Conservation (phyloP, 2,329 filamentous ascomycete genomes). For the Cordyceps cicadae region DNA sequence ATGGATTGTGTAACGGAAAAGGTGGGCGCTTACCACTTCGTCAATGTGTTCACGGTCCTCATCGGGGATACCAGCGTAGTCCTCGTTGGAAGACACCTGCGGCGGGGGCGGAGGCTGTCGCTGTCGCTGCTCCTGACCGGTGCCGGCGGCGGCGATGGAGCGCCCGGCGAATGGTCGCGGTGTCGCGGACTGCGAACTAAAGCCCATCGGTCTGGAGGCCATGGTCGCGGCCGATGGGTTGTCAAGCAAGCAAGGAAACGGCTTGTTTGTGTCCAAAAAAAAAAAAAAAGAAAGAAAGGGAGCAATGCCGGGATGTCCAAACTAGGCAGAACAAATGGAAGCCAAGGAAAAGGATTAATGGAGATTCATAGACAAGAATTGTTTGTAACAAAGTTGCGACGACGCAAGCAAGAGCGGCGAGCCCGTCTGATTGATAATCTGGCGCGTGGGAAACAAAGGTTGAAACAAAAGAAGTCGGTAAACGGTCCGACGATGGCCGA, state of each 20-base stretch:
- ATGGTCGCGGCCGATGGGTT: neutral
- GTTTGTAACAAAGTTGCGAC: neutral
- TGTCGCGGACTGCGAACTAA: constrained; percentile 30
- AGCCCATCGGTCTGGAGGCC: constrained; percentile 14
- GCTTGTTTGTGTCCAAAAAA: neutral
- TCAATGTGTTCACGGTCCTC: constrained; percentile 90
- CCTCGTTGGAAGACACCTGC: constrained; percentile 29
- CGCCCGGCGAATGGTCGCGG: constrained; percentile 29
- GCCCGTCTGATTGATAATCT: neutral
- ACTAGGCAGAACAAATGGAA: neutral
- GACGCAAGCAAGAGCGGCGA: constrained; percentile 2
- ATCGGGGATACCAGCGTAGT: constrained; percentile 54
- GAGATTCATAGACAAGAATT: neutral
- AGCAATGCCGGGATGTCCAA: neutral
- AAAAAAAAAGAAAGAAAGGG: no score
- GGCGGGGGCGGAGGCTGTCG: constrained; percentile 22
- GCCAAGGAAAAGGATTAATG: neutral
- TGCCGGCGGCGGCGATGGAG: constrained; percentile 22
- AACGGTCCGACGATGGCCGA: neutral
- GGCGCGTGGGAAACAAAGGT: neutral
- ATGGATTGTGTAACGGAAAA: neutral
- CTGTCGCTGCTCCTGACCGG: constrained; percentile 23
- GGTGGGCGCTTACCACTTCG: constrained; percentile 61
- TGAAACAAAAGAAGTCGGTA: neutral
- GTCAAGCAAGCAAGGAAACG: neutral